phyloP scores from a whole-genome alignment of 2,329 filamentous ascomycete species.

The Aspergillus clavatus region DNA sequence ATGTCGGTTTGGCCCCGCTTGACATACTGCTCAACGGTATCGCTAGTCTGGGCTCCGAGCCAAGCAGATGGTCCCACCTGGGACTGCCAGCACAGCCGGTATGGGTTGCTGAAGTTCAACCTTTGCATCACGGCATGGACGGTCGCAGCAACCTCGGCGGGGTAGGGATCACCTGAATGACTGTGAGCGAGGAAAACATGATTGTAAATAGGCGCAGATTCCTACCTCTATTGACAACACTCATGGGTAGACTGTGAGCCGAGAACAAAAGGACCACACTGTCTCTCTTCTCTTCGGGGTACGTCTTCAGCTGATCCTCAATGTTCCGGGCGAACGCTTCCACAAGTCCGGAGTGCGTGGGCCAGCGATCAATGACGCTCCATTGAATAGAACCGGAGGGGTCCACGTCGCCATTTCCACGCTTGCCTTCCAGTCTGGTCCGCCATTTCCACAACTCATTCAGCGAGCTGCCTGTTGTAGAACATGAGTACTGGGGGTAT shows the following conservation, averaged over 20 bases:
- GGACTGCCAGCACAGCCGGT: constrained; percentile 94
- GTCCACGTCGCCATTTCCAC: constrained; percentile 48
- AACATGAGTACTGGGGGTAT: constrained; percentile 97
- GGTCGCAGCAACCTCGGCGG: constrained; percentile 89
- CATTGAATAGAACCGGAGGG: constrained; percentile 73
- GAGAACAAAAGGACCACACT: constrained; percentile 87
- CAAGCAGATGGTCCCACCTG: constrained; percentile 94
- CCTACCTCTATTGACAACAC: constrained; percentile 83
- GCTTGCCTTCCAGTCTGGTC: constrained; percentile 73
- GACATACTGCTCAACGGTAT: constrained; percentile 83
- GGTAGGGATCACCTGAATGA: constrained; percentile 75
- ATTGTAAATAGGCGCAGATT: neutral
- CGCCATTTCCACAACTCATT: constrained; percentile 99
- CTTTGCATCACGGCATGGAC: constrained; percentile 96
- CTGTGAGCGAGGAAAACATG: constrained; percentile 1
- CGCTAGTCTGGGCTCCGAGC: constrained; percentile 88
- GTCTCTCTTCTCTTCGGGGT: constrained; percentile 73
- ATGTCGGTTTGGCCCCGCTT: constrained; percentile 88
- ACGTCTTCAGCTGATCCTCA: constrained; percentile 74
- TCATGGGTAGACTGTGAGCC: constrained; percentile 94
- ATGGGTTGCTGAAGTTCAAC: constrained; percentile 81
- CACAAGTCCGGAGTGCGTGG: constrained; percentile 80
- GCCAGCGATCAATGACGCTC: constrained; percentile 98
- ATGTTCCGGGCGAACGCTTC: constrained; percentile 93
- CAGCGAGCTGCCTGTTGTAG: constrained; percentile 89